Evolutionary conservation across 2,329 filamentous ascomycete genomes (phyloP), one percentile per base, ranked within the genome.

Genomic region (Calonectria honghensis): DNA sequence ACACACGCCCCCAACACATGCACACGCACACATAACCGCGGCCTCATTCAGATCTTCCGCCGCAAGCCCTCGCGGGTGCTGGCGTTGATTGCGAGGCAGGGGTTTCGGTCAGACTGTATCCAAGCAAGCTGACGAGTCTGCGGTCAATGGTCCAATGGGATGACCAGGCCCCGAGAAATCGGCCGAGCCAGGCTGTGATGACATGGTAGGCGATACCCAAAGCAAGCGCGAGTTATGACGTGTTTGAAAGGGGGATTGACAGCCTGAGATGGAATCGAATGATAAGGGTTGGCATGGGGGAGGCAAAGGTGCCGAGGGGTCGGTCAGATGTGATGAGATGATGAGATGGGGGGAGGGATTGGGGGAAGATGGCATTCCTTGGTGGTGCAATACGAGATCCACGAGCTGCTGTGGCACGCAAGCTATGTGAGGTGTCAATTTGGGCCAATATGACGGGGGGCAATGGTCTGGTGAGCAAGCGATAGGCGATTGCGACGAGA

Each of bases 11-110:
- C 64, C 37, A 52, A 29, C 32, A 48, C 20, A 48, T 10, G 24
- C 20, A 45, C 41, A 11, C 20, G 24, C 45, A 2, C 45, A 24
- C n/a, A 35, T 32, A 59, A 59, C 24, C 32, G 75, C 73, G 76
- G 78, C 76, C 79, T 63, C 48, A 78, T 68, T 16, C 76, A 80
- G 73, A 79, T 79, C 78, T 78, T 77, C 79, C 74, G 77, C 79
- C 73, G 77, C 68, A 73, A 71, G 76, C 78, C 54, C 73, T 63
- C 24, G 70, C 67, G 72, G 69, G 54, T 67, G 35, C 32, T 68
- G 24, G 24, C 70, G 51, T 59, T 61, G 64, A 68, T 72, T 63
- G n/a, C 48, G 45, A 48, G 35, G 68, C 69, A 54, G 70, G 63
- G 54, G 37, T 31, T 24, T 20, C 35, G 54, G 64, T 68, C 71